Conservation (phyloP, 2,329 filamentous ascomycete species). For the Magnaporthiopsis incrustans region DNA sequence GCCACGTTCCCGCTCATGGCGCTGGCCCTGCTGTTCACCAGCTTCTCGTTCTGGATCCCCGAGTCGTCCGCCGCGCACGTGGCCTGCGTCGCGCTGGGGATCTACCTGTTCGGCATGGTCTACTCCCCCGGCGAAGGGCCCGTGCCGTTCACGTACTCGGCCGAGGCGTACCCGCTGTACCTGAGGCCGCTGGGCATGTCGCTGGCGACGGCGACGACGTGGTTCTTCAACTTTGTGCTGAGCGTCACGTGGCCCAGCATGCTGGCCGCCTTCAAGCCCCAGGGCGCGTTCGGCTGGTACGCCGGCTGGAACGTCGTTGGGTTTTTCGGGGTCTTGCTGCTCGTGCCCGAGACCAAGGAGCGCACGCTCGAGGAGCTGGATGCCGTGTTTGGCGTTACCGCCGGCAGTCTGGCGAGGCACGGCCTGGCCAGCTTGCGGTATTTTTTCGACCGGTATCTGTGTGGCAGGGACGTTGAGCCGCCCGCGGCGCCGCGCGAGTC, state of each 20-base stretch:
- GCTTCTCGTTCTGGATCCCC: slow-evolving; percentile 38
- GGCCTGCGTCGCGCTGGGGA: slow-evolving; percentile 38
- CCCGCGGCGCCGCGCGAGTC: slow-evolving; percentile 1
- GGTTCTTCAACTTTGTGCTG: slow-evolving; percentile 36
- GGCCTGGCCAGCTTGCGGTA: slow-evolving; percentile 15
- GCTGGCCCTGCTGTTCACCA: slow-evolving; percentile 37
- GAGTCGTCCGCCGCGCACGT: slow-evolving; percentile 26
- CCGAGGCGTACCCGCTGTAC: slow-evolving; percentile 58
- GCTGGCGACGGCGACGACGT: slow-evolving; percentile 44
- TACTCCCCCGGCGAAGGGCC: slow-evolving; percentile 54
- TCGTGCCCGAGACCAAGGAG: slow-evolving; percentile 32
- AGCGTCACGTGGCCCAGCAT: slow-evolving; percentile 40
- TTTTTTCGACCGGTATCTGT: slow-evolving; percentile 14
- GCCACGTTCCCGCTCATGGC: slow-evolving; percentile 59
- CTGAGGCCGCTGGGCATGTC: slow-evolving; percentile 56
- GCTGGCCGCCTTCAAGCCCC: slow-evolving; percentile 32
- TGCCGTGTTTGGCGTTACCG: slow-evolving; percentile 24
- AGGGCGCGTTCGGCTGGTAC: slow-evolving; percentile 42
- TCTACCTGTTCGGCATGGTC: slow-evolving; percentile 41
- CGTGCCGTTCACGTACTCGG: slow-evolving; percentile 60
- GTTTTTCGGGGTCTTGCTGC: slow-evolving; percentile 31
- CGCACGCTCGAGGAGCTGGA: slow-evolving; percentile 31
- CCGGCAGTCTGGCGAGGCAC: slow-evolving; percentile 15
- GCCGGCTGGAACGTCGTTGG: slow-evolving; percentile 39
- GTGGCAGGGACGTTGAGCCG: neutral